Percentiles rank a stretch among this genome's conserved stretches.
Conservation (phyloP, 2,329 filamentous ascomycete species). For the Fusarium tupiense region DNA sequence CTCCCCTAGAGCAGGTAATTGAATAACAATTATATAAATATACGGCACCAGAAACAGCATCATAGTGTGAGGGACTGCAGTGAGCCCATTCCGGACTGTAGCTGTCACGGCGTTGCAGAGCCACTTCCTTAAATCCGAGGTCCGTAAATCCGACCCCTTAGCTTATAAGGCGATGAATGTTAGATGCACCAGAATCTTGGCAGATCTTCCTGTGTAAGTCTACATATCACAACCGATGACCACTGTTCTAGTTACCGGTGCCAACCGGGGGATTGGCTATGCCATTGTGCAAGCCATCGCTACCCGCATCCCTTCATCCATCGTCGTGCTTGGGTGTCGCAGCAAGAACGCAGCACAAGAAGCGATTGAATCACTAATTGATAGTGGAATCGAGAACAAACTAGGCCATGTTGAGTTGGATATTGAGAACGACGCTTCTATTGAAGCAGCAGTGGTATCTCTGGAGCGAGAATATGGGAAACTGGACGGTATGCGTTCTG, state of each 20-base stretch:
- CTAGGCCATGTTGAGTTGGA: neutral
- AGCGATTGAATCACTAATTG: neutral
- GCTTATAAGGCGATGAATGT: neutral
- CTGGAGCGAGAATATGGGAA: neutral
- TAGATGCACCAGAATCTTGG: fast-evolving
- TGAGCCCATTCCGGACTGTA: neutral
- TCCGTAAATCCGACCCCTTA: neutral
- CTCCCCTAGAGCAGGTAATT: fast-evolving
- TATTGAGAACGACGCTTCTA: neutral
- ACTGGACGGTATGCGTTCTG: neutral
- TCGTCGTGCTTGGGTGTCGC: constrained; percentile 7
- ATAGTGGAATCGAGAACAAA: neutral
- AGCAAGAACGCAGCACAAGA: neutral
- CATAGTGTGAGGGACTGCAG: neutral
- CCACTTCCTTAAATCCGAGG: neutral
- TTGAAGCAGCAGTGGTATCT: neutral
- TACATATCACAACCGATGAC: neutral
- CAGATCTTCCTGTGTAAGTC: no score
- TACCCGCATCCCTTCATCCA: neutral
- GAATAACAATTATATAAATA: fast-evolving
- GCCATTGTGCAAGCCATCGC: constrained; percentile 13
- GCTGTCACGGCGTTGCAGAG: neutral
- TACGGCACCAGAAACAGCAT: neutral
- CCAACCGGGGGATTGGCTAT: constrained; percentile 15
- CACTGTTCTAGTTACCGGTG: neutral